Conservation (phyloP, 2,329 filamentous ascomycete genomes). For the Purpureocillium takamizusanense region DNA sequence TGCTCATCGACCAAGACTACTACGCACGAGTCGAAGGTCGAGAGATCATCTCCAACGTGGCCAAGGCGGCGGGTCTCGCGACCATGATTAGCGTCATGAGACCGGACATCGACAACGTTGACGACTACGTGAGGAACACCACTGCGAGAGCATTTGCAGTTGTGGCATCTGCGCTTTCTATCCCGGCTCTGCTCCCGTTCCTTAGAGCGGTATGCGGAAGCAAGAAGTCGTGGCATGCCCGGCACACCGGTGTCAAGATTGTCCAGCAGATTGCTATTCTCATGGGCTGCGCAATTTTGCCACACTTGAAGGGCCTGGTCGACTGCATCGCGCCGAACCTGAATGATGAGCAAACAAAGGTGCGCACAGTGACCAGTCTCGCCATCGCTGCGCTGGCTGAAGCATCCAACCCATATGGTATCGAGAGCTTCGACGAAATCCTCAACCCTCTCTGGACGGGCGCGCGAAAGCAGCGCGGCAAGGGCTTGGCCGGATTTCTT, state of each 20-base stretch:
- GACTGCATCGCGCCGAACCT: constrained; percentile 94
- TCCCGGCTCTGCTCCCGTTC: constrained; percentile 90
- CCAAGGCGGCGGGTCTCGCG: constrained; percentile 90
- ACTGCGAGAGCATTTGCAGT: constrained; percentile 95
- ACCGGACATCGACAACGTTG: constrained; percentile 95
- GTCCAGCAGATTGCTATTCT: constrained; percentile 97
- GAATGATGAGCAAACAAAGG: constrained; percentile 96
- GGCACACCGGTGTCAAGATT: constrained; percentile 98
- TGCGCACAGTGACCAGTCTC: constrained; percentile 89
- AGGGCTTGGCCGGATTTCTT: constrained; percentile 88
- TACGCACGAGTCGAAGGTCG: constrained; percentile 96
- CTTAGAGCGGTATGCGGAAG: constrained; percentile 90
- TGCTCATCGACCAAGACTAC: constrained; percentile 98
- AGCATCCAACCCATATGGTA: constrained; percentile 95
- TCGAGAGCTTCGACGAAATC: constrained; percentile 97
- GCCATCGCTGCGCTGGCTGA: constrained; percentile 93
- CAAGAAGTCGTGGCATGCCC: constrained; percentile 98
- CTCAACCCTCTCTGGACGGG: constrained; percentile 96
- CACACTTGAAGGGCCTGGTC: constrained; percentile 89
- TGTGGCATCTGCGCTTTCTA: constrained; percentile 90
- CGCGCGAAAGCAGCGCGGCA: constrained; percentile 90
- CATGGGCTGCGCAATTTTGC: constrained; percentile 95
- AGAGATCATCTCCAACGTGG: constrained; percentile 96
- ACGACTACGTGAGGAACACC: constrained; percentile 97
- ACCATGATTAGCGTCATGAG: constrained; percentile 99